Conservation (phyloP, 345 rosid species). For the Ricinus communis region DNA sequence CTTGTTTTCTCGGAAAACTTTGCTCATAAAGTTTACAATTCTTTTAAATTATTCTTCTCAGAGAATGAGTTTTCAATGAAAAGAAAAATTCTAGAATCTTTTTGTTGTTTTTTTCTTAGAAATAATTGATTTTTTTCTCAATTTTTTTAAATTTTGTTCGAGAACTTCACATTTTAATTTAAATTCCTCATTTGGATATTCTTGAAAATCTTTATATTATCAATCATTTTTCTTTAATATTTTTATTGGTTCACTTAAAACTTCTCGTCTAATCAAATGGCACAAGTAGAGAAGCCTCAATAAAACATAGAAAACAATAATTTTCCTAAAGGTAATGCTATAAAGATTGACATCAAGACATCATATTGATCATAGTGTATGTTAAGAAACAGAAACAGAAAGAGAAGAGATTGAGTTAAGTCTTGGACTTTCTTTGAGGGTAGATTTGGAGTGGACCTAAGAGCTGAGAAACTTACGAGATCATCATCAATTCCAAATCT, state of each 20-base stretch:
- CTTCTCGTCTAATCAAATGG: slow-evolving; percentile 29
- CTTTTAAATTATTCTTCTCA: too few species aligned
- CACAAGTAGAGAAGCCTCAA: slow-evolving; percentile 30
- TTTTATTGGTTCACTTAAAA: neutral
- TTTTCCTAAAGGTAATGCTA: slow-evolving; percentile 39
- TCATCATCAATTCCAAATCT: slow-evolving; percentile 67
- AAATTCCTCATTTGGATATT: slow-evolving; percentile 17
- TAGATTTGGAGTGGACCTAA: slow-evolving; percentile 76
- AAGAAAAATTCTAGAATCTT: slow-evolving; percentile 24
- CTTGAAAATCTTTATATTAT: neutral
- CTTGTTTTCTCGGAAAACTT: too few species aligned
- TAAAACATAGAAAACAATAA: slow-evolving; percentile 23
- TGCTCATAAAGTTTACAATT: too few species aligned
- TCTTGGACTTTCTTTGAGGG: slow-evolving; percentile 79
- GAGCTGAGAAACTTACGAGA: slow-evolving; percentile 43
- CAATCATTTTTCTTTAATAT: neutral
- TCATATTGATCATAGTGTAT: slow-evolving; percentile 19
- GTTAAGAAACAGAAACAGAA: slow-evolving; percentile 24
- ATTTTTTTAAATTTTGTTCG: neutral
- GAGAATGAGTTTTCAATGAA: neutral
- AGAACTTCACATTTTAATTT: too few species aligned
- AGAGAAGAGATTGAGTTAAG: slow-evolving; percentile 61
- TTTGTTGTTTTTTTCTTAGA: neutral
- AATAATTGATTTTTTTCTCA: slow-evolving; percentile 2
- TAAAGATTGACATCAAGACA: slow-evolving; percentile 39